phyloP scores from a whole-genome alignment of 2,329 filamentous ascomycete genomes.

The Penicillium sp. region DNA sequence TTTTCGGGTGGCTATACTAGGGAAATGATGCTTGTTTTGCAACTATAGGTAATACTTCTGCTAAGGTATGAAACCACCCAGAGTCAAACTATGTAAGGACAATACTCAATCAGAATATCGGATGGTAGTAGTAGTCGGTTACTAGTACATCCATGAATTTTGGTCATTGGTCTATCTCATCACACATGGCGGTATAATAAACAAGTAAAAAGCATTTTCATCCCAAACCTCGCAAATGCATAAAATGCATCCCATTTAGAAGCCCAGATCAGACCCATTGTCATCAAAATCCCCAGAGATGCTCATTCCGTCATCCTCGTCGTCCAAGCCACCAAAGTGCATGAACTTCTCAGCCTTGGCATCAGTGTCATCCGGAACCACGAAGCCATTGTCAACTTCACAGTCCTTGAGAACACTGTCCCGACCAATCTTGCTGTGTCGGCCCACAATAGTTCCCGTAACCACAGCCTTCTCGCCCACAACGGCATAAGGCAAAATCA shows the following conservation, averaged over 20 bases:
- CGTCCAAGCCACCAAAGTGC: slow-evolving; percentile 51
- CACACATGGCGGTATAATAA: slow-evolving; percentile 1
- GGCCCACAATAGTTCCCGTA: slow-evolving; percentile 84
- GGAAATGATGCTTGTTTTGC: too few relatives aligned
- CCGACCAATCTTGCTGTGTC: slow-evolving; percentile 80
- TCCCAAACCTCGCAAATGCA: too few relatives aligned
- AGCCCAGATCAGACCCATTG: slow-evolving; percentile 24
- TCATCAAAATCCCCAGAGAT: slow-evolving; percentile 36
- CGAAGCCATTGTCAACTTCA: slow-evolving; percentile 84
- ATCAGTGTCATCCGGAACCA: slow-evolving; percentile 77
- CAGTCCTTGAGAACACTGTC: slow-evolving; percentile 81
- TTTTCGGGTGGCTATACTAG: too few relatives aligned
- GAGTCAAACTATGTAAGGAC: too few relatives aligned
- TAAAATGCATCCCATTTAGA: slow-evolving; percentile 14
- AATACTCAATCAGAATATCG: too few relatives aligned
- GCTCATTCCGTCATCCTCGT: slow-evolving; percentile 37
- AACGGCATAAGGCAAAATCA: slow-evolving; percentile 90
- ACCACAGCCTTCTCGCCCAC: slow-evolving; percentile 83
- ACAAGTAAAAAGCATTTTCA: neutral
- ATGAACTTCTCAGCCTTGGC: slow-evolving; percentile 67
- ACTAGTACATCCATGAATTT: neutral
- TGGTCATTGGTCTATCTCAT: slow-evolving; percentile 7
- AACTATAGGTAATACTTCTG: too few relatives aligned
- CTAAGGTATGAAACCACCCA: too few relatives aligned
- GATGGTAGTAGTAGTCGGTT: too few relatives aligned